Base-by-base conservation (phyloP, 2,329 filamentous ascomycete species). In the Verticillium tricorpus region DNA sequence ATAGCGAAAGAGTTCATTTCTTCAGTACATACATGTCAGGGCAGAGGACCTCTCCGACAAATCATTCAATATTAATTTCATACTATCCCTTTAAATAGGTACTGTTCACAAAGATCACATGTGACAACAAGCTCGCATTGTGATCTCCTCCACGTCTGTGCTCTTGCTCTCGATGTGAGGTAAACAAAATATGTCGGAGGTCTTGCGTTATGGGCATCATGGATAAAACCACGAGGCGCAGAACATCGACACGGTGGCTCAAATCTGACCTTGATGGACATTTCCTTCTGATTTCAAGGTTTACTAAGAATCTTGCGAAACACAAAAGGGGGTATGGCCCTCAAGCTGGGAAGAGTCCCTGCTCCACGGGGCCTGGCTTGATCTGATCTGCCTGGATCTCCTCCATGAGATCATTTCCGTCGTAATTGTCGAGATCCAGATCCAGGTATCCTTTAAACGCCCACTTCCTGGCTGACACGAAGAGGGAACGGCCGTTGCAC, bases 371-470 rank as follows among this genome's bases (percentile, higher is more conserved):
- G 5, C 67, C 66, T 6, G 62, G 62, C 58, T 62, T 66, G 32
- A 72, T 70, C 69, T 68, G 58, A 67, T 71, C 69, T 25, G 59
- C 59, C 58, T 73, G 71, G 17, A 72, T 70, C 52, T 69, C 68
- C 56, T 67, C 52, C 2, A 74, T 50, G 34, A 71, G 54, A 19
- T 61, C 64, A 61, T 65, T 67, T n/a, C 66, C 67, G 28, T 56
- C 56, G 57, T 74, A 72, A 62, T 78, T 76, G 59, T 78, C 76
- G 64, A 72, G 70, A 55, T 75, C 72, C 7, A 74, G 68, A 63
- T 78, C 77, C 67, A 71, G 73, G 63, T 73, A 79, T 0, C 77
- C 76, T 64, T 76, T 72, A 39, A 75, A 74, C 2, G 72, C 71
- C 19, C 72, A 62, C 1, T 72, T 72, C 25, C 72, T 67, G 8